Percentiles rank a stretch among this genome's conserved stretches.
These are phyloP conservation scores for Coemansia sp. DNA, from an alignment of 192 early-diverging fungal species.

Conservation along the genomic window DNA sequence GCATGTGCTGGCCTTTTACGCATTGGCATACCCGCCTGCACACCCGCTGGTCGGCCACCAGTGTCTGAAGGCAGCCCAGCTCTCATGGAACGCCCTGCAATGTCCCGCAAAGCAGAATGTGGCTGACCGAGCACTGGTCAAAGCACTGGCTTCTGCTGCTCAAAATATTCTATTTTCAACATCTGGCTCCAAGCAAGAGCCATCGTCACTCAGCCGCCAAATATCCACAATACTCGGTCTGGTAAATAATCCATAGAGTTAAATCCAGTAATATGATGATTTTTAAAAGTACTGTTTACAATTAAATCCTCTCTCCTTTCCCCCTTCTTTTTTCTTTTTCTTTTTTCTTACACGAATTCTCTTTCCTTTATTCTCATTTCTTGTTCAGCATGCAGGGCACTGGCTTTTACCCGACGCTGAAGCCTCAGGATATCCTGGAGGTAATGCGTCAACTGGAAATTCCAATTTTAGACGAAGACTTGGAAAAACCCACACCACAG, in stretches of 20 bases:
- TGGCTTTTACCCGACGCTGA: conserved; percentile 71
- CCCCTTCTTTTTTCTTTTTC: not conserved
- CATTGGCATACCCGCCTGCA: conserved; percentile 16
- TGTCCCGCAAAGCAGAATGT: not conserved
- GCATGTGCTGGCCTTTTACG: conserved; percentile 48
- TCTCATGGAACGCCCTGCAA: conserved; percentile 29
- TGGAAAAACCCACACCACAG: conserved; percentile 71
- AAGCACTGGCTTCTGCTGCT: not conserved
- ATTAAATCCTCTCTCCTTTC: not conserved
- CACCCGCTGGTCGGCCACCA: conserved; percentile 42
- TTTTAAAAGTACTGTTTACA: not conserved
- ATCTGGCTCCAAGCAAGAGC: too few relatives aligned
- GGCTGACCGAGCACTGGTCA: not conserved
- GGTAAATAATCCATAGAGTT: not conserved
- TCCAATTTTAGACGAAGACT: conserved; percentile 71
- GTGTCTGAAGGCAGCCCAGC: conserved; percentile 38
- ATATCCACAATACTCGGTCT: not conserved
- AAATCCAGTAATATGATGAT: conserved; percentile 4
- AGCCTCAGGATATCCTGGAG: conserved; percentile 71
- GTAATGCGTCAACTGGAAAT: conserved; percentile 81
- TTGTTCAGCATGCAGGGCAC: conserved; percentile 32
- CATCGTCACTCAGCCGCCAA: not conserved
- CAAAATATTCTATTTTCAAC: not conserved
- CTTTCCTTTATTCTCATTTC: not conserved
- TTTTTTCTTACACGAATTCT: not conserved